Evolutionary conservation across 2,329 filamentous ascomycete genomes (phyloP).

Genomic region (Epichloe baconii): DNA sequence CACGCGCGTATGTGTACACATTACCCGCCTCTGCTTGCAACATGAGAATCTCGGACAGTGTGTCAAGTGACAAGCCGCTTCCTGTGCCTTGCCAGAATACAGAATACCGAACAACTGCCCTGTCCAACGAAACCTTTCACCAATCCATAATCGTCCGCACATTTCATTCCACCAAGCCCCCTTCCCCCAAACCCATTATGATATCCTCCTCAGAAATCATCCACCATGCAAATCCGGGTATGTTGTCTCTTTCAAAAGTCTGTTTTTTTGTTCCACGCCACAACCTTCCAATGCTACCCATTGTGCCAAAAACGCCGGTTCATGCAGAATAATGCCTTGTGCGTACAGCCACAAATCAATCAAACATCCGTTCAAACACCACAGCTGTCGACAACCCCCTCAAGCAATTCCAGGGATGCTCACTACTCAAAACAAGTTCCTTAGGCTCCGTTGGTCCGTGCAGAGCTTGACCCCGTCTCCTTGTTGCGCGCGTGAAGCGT

Average conservation of each 20-base stretch:
- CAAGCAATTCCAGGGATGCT: neutral
- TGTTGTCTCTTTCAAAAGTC: constrained; percentile 11
- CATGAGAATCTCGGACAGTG: neutral
- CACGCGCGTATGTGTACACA: neutral
- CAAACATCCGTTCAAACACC: neutral
- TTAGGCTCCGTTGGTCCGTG: constrained; percentile 19
- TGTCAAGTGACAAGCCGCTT: neutral
- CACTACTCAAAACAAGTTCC: neutral
- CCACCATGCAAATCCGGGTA: constrained; percentile 16
- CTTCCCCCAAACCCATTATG: constrained; percentile 1
- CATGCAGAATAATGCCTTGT: constrained; percentile 13
- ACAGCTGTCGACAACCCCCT: neutral
- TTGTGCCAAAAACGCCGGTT: constrained; percentile 13
- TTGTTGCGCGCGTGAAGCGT: constrained; percentile 24
- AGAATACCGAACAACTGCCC: neutral
- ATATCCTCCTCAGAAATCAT: constrained; percentile 9
- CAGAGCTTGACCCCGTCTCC: constrained; percentile 15
- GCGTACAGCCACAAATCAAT: constrained; percentile 7
- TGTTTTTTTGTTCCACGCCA: constrained; percentile 7
- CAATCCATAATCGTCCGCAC: neutral
- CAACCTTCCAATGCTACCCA: constrained; percentile 10
- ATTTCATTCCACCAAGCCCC: neutral
- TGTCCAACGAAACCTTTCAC: neutral
- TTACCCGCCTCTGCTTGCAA: neutral
- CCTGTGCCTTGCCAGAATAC: neutral